These are phyloP conservation scores for Boletus eberwhitei DNA, from an alignment of 768 basidiomycete genomes.

Conservation along the genomic window DNA sequence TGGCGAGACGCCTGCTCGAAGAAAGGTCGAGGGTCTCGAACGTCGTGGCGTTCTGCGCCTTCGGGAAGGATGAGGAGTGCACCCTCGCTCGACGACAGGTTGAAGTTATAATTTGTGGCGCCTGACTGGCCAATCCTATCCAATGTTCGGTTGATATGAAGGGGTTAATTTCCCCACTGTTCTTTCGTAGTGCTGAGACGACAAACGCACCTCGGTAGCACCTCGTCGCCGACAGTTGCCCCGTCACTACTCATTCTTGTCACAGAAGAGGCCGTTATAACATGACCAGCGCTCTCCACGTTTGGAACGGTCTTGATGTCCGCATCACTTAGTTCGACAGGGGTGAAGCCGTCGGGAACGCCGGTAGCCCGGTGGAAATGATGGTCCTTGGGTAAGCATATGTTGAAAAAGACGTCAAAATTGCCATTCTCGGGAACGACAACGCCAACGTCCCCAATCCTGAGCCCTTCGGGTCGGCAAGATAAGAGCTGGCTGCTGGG, in stretches of 20 bases:
- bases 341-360: slow-evolving; percentile 31
- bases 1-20: slow-evolving; percentile 25
- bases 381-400: slow-evolving; percentile 35
- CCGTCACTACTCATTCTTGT: slow-evolving; percentile 2
- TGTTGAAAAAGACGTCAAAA: slow-evolving; percentile 40
- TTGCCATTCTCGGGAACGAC: slow-evolving; percentile 31
- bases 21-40: slow-evolving; percentile 26
- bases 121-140: slow-evolving; percentile 5
- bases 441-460: slow-evolving; percentile 40
- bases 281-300: slow-evolving; percentile 11
- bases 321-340: slow-evolving; percentile 18
- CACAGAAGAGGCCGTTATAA: slow-evolving; percentile 12
- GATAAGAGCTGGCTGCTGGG: slow-evolving; percentile 25
- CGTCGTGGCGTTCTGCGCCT: slow-evolving; percentile 28
- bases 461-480: slow-evolving; percentile 29
- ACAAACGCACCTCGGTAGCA: slow-evolving; percentile 6
- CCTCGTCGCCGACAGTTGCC: no score
- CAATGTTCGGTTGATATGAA: background rate
- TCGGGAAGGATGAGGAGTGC: slow-evolving; percentile 35
- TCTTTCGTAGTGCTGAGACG: background rate
- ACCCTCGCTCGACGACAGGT: slow-evolving; percentile 25
- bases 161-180: background rate
- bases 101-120: slow-evolving; percentile 9
- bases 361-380: slow-evolving; percentile 7
- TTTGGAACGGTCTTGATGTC: slow-evolving; percentile 13